Evolutionary conservation across 139 green algal genomes (phyloP).

Genomic region (Ulvella scutata): DNA sequence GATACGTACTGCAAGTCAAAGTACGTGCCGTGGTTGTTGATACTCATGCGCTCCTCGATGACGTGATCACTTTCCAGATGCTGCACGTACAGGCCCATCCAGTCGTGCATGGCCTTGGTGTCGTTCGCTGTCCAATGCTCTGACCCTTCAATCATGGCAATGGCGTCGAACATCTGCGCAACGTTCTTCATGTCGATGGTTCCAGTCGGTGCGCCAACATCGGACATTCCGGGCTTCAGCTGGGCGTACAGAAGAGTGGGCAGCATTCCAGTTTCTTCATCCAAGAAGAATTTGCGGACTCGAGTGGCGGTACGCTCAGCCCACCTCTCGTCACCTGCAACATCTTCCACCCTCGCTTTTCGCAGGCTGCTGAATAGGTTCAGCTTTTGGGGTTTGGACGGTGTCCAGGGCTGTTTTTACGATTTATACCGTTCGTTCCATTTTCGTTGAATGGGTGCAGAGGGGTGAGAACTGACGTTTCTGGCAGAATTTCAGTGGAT

Average conservation of each 20-base stretch:
- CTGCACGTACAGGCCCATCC: not conserved
- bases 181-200: not conserved
- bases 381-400: no score
- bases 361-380: no score
- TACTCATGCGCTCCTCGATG: not conserved
- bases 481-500: no score
- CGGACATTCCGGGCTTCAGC: no score
- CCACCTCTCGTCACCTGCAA: not conserved
- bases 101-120: not conserved
- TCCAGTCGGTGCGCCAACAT: no score
- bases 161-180: not conserved
- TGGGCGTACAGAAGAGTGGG: not conserved
- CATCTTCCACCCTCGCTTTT: no score
- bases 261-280: not conserved
- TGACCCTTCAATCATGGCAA: not conserved
- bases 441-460: no score
- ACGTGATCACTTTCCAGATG: not conserved
- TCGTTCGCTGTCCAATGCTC: not conserved
- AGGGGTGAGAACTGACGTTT: no score
- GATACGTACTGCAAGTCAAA: not conserved
- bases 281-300: not conserved
- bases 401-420: no score
- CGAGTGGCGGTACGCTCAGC: not conserved
- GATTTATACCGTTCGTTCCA: no score
- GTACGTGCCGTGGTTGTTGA: not conserved